Percentiles rank a stretch among this genome's conserved stretches.
These are phyloP conservation scores for Sphaerulina musiva DNA, from an alignment of 2,329 filamentous ascomycete genomes.

Conservation along the genomic window DNA sequence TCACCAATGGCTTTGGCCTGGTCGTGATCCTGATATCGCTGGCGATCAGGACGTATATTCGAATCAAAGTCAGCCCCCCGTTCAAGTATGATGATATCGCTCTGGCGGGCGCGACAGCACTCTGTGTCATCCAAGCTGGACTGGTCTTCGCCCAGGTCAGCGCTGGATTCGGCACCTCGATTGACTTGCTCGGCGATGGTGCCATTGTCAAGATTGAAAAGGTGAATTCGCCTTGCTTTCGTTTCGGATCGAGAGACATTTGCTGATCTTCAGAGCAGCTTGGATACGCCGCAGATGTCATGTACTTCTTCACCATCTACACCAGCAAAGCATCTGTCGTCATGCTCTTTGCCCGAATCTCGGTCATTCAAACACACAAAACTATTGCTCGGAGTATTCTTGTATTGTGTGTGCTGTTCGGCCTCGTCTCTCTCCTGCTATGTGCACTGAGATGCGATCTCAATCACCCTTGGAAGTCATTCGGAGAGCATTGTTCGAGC, in stretches of 20 bases:
- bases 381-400: constrained; percentile 35
- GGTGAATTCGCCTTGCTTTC: constrained; percentile 22
- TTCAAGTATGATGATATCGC: constrained; percentile 33
- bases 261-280: constrained; percentile 24
- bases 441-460: constrained; percentile 40
- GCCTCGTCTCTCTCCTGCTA: constrained; percentile 38
- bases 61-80: constrained; percentile 30
- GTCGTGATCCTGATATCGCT: constrained; percentile 38
- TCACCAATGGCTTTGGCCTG: constrained; percentile 37
- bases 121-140: constrained; percentile 35
- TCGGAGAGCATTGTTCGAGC: constrained; percentile 10
- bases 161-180: constrained; percentile 38
- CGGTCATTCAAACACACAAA: constrained; percentile 39
- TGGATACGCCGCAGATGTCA: constrained; percentile 38
- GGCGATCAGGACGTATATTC: constrained; percentile 38
- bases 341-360: constrained; percentile 42
- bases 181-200: constrained; percentile 20
- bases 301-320: constrained; percentile 40
- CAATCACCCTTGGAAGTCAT: constrained; percentile 34
- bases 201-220: constrained; percentile 32
- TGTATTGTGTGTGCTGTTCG: constrained; percentile 34
- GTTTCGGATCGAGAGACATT: no score
- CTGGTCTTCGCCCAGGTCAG: constrained; percentile 36
- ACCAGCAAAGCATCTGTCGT: constrained; percentile 42
- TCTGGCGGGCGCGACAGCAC: constrained; percentile 32